Evolutionary conservation across 148 eudicot species (phyloP).

Genomic region (Limonium bicolor): DNA sequence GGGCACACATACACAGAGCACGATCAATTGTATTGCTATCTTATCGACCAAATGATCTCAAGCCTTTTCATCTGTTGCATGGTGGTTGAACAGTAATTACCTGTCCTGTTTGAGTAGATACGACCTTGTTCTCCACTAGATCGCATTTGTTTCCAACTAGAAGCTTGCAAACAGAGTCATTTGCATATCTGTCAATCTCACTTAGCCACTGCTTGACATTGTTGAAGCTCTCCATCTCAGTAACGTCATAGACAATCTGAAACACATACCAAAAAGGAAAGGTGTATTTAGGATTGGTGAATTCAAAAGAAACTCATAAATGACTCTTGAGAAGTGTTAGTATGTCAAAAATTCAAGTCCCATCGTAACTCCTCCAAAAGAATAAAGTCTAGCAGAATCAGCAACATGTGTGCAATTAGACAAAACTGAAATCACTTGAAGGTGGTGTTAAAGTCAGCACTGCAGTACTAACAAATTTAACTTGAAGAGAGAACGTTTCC

Average conservation of each 20-base stretch:
- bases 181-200: slow-evolving; percentile 91
- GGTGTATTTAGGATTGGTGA: not conserved
- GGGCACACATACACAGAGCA: not conserved
- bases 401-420: too few relatives aligned
- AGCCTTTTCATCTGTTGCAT: not conserved
- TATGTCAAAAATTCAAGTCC: not conserved
- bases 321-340: not conserved
- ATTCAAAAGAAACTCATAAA: not conserved
- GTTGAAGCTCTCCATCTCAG: slow-evolving; percentile 98
- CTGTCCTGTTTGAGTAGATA: slow-evolving; percentile 67
- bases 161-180: slow-evolving; percentile 87
- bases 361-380: too few relatives aligned
- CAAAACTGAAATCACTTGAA: too few relatives aligned
- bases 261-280: slow-evolving; percentile 5
- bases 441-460: too few relatives aligned
- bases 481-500: slow-evolving; percentile 11
- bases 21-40: not conserved
- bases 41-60: too few relatives aligned
- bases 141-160: slow-evolving; percentile 93
- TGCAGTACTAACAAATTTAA: too few relatives aligned
- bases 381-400: too few relatives aligned
- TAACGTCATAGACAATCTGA: slow-evolving; percentile 92
- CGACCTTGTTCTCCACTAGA: slow-evolving; percentile 80
- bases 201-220: slow-evolving; percentile 95
- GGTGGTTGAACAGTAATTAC: slow-evolving; percentile 12